phyloP scores from a whole-genome alignment of 2,329 filamentous ascomycete genomes.

The Hypoxylon sp. region DNA sequence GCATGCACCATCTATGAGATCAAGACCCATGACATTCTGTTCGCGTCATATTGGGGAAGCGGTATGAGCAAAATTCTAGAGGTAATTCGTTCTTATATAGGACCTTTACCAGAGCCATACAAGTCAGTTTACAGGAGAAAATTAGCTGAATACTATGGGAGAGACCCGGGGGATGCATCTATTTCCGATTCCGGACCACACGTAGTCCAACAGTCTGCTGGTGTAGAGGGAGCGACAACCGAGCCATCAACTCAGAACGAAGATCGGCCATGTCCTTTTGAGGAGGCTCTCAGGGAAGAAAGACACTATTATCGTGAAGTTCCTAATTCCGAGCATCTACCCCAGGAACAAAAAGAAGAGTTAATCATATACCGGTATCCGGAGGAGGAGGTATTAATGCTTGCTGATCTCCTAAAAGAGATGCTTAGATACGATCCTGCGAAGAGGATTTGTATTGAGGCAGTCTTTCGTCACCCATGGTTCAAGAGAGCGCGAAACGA shows the following conservation, averaged over 20 bases:
- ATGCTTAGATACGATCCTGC: neutral
- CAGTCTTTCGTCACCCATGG: neutral
- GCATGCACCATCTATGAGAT: neutral
- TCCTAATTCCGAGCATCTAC: neutral
- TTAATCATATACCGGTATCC: neutral
- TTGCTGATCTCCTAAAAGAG: neutral
- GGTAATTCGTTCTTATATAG: neutral
- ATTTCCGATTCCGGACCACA: neutral
- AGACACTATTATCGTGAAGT: neutral
- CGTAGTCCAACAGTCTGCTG: neutral
- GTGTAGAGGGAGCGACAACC: neutral
- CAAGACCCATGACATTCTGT: neutral
- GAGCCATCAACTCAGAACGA: neutral
- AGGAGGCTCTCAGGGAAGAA: neutral
- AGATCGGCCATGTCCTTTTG: neutral
- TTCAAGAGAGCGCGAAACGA: neutral
- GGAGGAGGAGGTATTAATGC: neutral
- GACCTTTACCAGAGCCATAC: neutral
- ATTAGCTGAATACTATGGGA: neutral
- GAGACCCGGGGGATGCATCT: neutral
- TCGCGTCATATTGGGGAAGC: neutral
- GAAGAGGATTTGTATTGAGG: neutral
- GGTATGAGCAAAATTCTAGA: neutral
- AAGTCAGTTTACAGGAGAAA: neutral
- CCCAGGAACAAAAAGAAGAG: neutral